phyloP scores from a whole-genome alignment of 495 filamentous ascomycete species.

The Penicillium nucicola region DNA sequence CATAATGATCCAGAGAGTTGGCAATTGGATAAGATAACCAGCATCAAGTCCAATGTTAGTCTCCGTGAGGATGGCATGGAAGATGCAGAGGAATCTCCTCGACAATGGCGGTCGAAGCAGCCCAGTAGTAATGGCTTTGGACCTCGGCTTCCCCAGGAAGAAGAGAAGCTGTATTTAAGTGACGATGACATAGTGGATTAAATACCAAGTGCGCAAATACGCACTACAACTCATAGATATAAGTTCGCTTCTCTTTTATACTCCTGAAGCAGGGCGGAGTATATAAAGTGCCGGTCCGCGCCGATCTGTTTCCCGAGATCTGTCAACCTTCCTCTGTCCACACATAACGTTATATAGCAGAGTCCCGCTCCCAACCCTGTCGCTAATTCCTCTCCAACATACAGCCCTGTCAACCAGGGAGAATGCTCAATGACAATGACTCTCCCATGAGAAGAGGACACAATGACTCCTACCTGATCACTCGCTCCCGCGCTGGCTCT shows the following conservation, averaged over 20 bases:
- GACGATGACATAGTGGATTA: slow-evolving; percentile 98
- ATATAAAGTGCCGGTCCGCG: too few relatives aligned
- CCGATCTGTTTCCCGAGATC: too few relatives aligned
- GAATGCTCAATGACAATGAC: slow-evolving; percentile 24
- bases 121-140: slow-evolving; percentile 8
- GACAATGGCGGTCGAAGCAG: not conserved
- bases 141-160: slow-evolving; percentile 27
- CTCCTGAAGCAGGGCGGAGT: too few relatives aligned
- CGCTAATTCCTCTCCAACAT: too few relatives aligned
- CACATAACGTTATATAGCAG: too few relatives aligned
- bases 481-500: not conserved
- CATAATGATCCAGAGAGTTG: slow-evolving; percentile 24
- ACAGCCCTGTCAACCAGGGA: slow-evolving; percentile 1
- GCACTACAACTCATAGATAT: too few relatives aligned
- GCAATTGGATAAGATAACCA: slow-evolving; percentile 67
- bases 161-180: slow-evolving; percentile 70
- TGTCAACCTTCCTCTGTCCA: not conserved
- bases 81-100: slow-evolving; percentile 37
- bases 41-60: slow-evolving; percentile 39
- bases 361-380: too few relatives aligned
- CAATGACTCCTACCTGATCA: slow-evolving; percentile 7
- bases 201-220: too few relatives aligned
- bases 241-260: too few relatives aligned
- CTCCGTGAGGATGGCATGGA: slow-evolving; percentile 42
- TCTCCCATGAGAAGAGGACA: slow-evolving; percentile 8